Conservation (phyloP, 2,329 filamentous ascomycete species). For the Aspergillaceae sp. region DNA sequence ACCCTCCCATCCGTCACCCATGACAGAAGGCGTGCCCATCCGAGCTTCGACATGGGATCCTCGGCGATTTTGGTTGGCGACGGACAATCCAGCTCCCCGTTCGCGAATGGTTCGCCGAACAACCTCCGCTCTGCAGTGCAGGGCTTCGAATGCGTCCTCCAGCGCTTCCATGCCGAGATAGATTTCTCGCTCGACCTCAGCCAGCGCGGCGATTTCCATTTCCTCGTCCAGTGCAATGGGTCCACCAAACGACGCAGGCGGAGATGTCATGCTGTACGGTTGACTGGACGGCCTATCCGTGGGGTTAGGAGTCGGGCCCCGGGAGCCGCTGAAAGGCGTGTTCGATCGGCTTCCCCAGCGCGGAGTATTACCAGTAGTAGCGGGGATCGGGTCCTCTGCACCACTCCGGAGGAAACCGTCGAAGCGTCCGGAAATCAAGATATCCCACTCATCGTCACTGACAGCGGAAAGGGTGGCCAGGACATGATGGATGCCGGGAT, state of each 20-base stretch:
- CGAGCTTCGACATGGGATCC: conserved; percentile 35
- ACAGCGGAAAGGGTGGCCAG: conserved; percentile 82
- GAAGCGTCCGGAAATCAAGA: conserved; percentile 84
- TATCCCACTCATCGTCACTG: conserved; percentile 91
- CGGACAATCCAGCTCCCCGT: conserved; percentile 65
- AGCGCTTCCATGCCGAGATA: conserved; percentile 89
- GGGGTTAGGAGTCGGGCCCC: conserved; percentile 26
- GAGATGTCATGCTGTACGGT: conserved; percentile 35
- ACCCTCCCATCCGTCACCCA: conserved; percentile 28
- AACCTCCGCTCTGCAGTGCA: conserved; percentile 76
- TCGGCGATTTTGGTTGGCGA: conserved; percentile 38
- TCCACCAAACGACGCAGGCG: conserved; percentile 55
- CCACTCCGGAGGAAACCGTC: conserved; percentile 94
- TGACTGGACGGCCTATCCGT: conserved; percentile 36
- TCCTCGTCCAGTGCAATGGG: conserved; percentile 89
- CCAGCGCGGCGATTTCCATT: conserved; percentile 79
- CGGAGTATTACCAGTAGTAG: conserved; percentile 14
- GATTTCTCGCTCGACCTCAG: conserved; percentile 87
- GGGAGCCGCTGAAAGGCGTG: conserved; percentile 25
- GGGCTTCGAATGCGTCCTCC: conserved; percentile 84
- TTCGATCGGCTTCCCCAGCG: conserved; percentile 25
- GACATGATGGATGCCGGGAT: conserved; percentile 73
- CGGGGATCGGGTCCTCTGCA: conserved; percentile 51
- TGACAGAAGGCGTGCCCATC: conserved; percentile 32
- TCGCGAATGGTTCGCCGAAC: conserved; percentile 73